phyloP scores from a whole-genome alignment of 441 rosid species.

The Gossypium davidsonii region DNA sequence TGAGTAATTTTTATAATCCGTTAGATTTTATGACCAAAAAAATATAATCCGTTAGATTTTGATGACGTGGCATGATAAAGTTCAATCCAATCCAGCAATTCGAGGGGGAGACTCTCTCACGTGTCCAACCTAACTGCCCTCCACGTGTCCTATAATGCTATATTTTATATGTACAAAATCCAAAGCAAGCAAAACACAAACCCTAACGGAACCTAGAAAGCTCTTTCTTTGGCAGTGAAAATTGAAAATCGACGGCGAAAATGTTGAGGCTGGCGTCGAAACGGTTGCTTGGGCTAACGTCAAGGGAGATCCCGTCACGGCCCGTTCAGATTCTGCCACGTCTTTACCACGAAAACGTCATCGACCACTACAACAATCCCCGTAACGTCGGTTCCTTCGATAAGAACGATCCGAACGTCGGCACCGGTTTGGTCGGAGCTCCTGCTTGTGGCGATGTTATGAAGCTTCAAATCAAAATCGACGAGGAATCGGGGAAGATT shows the following conservation, averaged over 20 bases:
- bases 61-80: not conserved
- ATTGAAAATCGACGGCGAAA: conserved; percentile 10
- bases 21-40: not conserved
- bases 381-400: conserved; percentile 89
- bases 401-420: conserved; percentile 69
- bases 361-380: conserved; percentile 88
- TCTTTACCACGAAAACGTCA: conserved; percentile 74
- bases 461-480: conserved; percentile 92
- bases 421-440: conserved; percentile 92
- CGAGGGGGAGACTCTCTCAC: not conserved
- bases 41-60: not conserved
- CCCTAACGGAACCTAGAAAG: not conserved
- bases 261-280: conserved; percentile 39
- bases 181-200: not conserved
- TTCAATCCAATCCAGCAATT: not conserved
- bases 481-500: conserved; percentile 73
- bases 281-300: conserved; percentile 35
- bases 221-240: not conserved
- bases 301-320: conserved; percentile 27
- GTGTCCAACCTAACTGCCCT: not conserved
- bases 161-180: not conserved
- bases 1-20: too few relatives aligned
- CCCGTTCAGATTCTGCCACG: conserved; percentile 33
- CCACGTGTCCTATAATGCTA: not conserved
- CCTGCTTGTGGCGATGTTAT: conserved; percentile 96